Base-by-base conservation (phyloP, 2,329 filamentous ascomycete genomes). In the Stachybotrys chartarum region DNA sequence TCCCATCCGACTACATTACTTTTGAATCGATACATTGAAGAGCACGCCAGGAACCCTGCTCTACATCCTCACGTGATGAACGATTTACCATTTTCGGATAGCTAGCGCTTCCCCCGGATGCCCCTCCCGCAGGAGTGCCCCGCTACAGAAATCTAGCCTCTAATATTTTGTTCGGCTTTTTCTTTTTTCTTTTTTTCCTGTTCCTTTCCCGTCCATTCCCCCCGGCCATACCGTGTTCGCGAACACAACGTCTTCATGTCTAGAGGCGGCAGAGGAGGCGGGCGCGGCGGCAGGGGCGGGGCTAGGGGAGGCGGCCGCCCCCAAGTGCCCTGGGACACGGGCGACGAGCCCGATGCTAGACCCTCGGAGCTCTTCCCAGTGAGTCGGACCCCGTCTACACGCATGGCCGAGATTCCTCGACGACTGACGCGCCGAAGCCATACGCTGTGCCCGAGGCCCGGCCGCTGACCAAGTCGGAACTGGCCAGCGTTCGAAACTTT, bases 351-450 rank as follows among this genome's bases (percentile, higher is more conserved):
- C 8, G 79, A 83, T 64, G 76, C 76, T 53, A 74, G 78, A 35
- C 82, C 82, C 7, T 79, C 79, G n/a, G 81, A 84, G 60, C 76
- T 81, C 10, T 84, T 84, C 57, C 81, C 82, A 0, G 80, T 82
- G 67, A 57, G 76, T 62, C 11, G n/a, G 7, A 42, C 35, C 35
- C 10, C 35, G 24, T 24, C 24, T 24, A 24, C 39, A 44, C 11
- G 5, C 39, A 12, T 44, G 39, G 39, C 39, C 39, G 39, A 12
- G 39, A 7, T n/a, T 35, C 17, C 7, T 57, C 7, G 30, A 17
- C 56, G 24, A 45, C 60, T 62, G 48, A 61, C 52, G 18, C 48
- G 6, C 3, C 46, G 12, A 52, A 83, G 80, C 73, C 75, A 56
- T 83, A 80, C 67, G 61, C 72, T 24, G 73, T 82, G 3, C 78